Evolutionary conservation across 1,139 yeast species (phyloP).

Genomic region (Yamadazyma atlantica): DNA sequence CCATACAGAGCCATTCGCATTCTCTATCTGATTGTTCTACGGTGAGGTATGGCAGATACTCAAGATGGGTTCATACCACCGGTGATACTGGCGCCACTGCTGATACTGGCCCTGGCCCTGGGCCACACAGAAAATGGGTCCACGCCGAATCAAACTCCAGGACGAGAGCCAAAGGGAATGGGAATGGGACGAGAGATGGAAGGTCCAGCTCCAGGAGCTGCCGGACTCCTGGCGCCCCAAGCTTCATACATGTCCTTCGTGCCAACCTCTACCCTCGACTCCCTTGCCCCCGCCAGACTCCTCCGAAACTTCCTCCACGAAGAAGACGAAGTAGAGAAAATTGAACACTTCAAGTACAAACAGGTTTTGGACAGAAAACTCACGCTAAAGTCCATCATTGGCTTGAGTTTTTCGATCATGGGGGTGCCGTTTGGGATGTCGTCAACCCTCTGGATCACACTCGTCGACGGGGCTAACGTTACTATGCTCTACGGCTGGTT

Average conservation of each 20-base stretch:
- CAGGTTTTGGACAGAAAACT: conserved; percentile 66
- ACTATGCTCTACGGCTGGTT: conserved; percentile 74
- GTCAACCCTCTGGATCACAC: conserved; percentile 65
- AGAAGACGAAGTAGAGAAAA: conserved; percentile 51
- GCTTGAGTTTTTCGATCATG: conserved; percentile 74
- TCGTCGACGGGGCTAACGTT: conserved; percentile 71
- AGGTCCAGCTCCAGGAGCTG: too few relatives aligned
- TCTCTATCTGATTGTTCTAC: too few relatives aligned
- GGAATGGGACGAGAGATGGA: too few relatives aligned
- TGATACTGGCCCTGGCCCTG: too few relatives aligned
- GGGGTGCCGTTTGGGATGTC: conserved; percentile 78
- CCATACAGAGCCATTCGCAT: too few relatives aligned
- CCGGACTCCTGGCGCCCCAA: conserved; percentile 18
- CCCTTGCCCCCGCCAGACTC: conserved; percentile 22
- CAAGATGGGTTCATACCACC: too few relatives aligned
- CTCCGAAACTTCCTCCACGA: conserved; percentile 22
- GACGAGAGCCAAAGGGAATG: too few relatives aligned
- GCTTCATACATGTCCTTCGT: conserved; percentile 22
- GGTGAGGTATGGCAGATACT: too few relatives aligned
- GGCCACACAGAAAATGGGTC: too few relatives aligned
- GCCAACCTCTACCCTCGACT: conserved; percentile 11
- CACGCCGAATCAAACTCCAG: too few relatives aligned
- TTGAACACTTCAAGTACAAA: conserved; percentile 70
- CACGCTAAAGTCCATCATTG: conserved; percentile 66
- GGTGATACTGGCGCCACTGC: too few relatives aligned